Conservation (phyloP, 116 monocot species). For the Papilionanthe hybrid region DNA sequence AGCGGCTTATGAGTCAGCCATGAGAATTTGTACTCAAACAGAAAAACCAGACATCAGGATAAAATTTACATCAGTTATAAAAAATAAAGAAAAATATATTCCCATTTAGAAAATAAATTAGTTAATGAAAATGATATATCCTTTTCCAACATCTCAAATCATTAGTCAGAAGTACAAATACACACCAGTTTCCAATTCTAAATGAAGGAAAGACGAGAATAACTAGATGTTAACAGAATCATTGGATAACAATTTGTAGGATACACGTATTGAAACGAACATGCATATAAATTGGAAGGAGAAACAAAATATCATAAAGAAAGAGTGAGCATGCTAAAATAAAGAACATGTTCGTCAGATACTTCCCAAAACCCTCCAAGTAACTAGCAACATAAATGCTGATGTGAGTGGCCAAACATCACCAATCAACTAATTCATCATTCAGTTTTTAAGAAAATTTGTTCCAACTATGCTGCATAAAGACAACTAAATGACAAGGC, state of each 20-base stretch:
- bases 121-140: background rate
- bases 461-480: background rate
- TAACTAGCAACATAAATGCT: background rate
- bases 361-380: background rate
- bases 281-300: background rate
- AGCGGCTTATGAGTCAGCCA: background rate
- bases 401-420: background rate
- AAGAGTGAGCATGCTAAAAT: background rate
- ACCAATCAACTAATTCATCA: background rate
- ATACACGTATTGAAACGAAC: background rate
- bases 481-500: background rate
- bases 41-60: background rate
- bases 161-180: background rate
- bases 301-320: background rate
- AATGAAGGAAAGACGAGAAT: background rate
- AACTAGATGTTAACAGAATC: background rate
- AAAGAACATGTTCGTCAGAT: background rate
- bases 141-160: background rate
- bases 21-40: background rate
- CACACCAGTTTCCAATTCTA: background rate
- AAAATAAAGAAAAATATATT: background rate
- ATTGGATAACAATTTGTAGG: background rate
- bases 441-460: background rate
- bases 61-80: background rate
- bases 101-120: background rate